phyloP scores from a whole-genome alignment of 2,329 filamentous ascomycete species.

The Trichoderma polysporum region DNA sequence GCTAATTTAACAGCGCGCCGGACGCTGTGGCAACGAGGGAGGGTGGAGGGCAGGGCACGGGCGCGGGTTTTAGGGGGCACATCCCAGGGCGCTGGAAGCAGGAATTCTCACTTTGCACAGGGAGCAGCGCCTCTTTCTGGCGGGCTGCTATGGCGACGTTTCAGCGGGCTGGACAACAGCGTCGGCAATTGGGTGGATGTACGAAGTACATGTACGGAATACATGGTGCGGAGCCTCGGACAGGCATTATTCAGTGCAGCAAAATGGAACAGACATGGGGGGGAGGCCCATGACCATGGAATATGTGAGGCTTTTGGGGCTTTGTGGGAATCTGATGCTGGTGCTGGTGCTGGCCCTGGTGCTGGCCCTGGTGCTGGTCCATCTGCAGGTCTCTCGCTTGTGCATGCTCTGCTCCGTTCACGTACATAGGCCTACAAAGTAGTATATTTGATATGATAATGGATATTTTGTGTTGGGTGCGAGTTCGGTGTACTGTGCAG shows the following conservation, averaged over 20 bases:
- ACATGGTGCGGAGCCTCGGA: not conserved
- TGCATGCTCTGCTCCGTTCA: not conserved
- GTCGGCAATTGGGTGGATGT: not conserved
- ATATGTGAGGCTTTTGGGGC: not conserved
- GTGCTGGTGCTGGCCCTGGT: not conserved
- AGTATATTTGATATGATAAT: too few relatives aligned
- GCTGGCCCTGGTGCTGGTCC: not conserved
- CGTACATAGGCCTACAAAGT: too few relatives aligned
- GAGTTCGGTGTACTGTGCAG: too few relatives aligned
- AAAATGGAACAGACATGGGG: not conserved
- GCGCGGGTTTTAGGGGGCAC: conserved; percentile 4
- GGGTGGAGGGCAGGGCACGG: not conserved
- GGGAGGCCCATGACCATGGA: not conserved
- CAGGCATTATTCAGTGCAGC: not conserved
- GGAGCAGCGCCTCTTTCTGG: not conserved
- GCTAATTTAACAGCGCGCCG: not conserved
- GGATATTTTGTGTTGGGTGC: too few relatives aligned
- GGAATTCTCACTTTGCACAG: not conserved
- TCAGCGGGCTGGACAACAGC: not conserved
- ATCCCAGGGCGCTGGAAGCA: not conserved
- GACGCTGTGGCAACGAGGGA: conserved; percentile 4
- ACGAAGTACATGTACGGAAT: not conserved
- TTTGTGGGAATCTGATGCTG: not conserved
- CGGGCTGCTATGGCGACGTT: not conserved
- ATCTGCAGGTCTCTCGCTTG: not conserved